These are phyloP conservation scores for Linanthus parryae DNA, from an alignment of 148 eudicot genomes.

Conservation along the genomic window DNA sequence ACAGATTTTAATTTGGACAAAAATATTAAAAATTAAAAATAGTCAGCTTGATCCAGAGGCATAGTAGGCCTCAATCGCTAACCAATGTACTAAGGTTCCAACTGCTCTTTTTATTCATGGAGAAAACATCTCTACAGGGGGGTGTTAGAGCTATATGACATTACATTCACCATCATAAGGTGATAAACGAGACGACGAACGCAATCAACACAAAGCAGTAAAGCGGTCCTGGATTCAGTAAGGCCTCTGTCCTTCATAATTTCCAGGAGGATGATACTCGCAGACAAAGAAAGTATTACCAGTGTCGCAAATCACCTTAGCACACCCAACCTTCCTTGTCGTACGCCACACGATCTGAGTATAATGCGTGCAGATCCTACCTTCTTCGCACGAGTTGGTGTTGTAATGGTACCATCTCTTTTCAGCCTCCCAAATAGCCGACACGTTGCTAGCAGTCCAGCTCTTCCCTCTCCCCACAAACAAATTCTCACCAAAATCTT, in stretches of 20 bases:
- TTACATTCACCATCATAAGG: too few relatives aligned
- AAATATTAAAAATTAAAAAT: too few relatives aligned
- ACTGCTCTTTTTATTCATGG: too few relatives aligned
- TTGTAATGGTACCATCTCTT: background rate
- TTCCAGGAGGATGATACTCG: slow-evolving; percentile 5
- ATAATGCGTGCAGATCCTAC: background rate
- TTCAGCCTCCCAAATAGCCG: background rate
- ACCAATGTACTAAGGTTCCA: too few relatives aligned
- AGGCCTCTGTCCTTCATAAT: background rate
- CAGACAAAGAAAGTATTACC: background rate
- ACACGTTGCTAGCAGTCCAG: background rate
- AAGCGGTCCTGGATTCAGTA: too few relatives aligned
- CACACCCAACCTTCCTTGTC: background rate
- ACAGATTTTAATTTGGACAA: too few relatives aligned
- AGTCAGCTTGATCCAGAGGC: too few relatives aligned
- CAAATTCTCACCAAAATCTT: background rate
- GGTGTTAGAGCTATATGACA: too few relatives aligned
- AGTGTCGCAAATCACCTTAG: background rate
- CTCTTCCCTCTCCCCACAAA: slow-evolving; percentile 1
- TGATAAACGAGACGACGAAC: too few relatives aligned
- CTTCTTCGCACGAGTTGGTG: background rate
- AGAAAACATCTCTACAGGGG: too few relatives aligned
- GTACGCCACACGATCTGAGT: slow-evolving; percentile 2
- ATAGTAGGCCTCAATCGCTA: too few relatives aligned
- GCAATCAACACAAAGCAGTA: too few relatives aligned